Conservation (phyloP, 331 rosid genomes). For the Prunus yedoensis region DNA sequence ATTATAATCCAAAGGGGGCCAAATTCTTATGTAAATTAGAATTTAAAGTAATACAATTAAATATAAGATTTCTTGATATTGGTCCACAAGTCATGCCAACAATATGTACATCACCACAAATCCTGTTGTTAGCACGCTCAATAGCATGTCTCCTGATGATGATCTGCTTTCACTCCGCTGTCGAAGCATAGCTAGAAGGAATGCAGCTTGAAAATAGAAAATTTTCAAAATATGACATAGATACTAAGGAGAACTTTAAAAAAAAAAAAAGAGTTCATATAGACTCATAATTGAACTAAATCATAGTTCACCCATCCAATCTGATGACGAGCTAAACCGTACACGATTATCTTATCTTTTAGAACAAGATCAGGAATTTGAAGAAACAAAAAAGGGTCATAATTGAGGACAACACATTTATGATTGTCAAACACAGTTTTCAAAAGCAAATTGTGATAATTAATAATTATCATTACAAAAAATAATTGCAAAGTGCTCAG, state of each 20-base stretch:
- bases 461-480: not conserved
- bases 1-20: too few species aligned
- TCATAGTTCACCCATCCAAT: conserved; percentile 90
- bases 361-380: conserved; percentile 80
- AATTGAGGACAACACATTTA: not conserved
- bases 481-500: too few species aligned
- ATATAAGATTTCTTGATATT: too few species aligned
- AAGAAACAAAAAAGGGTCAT: conserved; percentile 18
- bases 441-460: too few species aligned
- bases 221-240: conserved; percentile 3
- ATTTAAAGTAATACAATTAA: too few species aligned
- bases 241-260: not conserved
- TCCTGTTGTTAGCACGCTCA: conserved; percentile 46
- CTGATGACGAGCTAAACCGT: conserved; percentile 70
- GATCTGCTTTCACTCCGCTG: conserved; percentile 45
- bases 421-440: too few species aligned
- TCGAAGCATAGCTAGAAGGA: conserved; percentile 67
- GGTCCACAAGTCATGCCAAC: not conserved
- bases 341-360: conserved; percentile 87
- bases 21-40: too few species aligned
- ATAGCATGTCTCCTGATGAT: conserved; percentile 42
- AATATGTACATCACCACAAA: conserved; percentile 43
- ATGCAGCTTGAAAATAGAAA: conserved; percentile 62
- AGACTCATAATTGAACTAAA: conserved; percentile 44
- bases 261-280: not conserved